phyloP scores from a whole-genome alignment of 495 filamentous ascomycete species.

The Pyronema omphalodes region DNA sequence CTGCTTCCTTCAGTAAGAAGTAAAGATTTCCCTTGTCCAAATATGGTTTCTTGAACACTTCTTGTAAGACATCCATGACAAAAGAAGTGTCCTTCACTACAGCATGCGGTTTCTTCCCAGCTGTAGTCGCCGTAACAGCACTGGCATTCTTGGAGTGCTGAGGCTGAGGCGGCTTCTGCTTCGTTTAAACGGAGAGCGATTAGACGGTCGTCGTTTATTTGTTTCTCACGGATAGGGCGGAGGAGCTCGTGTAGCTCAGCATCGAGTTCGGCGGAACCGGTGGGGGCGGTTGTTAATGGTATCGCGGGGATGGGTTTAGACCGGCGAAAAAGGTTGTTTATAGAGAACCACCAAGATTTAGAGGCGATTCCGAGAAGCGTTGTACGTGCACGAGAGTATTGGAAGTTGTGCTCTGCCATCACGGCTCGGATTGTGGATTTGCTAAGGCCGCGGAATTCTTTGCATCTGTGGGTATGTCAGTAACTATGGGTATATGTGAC shows the following conservation, averaged over 20 bases:
- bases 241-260: constrained; percentile 52
- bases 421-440: constrained; percentile 71
- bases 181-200: constrained; percentile 60
- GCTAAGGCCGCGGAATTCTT: constrained; percentile 70
- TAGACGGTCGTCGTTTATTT: constrained; percentile 40
- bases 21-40: constrained; percentile 76
- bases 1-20: constrained; percentile 32
- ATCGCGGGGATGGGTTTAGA: constrained; percentile 41
- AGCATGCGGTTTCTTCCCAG: constrained; percentile 69
- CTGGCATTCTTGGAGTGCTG: constrained; percentile 60
- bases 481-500: neutral
- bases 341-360: constrained; percentile 70
- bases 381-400: constrained; percentile 58
- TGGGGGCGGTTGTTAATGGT: constrained; percentile 45
- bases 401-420: constrained; percentile 77
- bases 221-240: constrained; percentile 34
- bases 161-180: constrained; percentile 46
- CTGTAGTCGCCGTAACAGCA: constrained; percentile 67
- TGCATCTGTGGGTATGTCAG: constrained; percentile 28
- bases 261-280: constrained; percentile 63
- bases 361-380: constrained; percentile 55
- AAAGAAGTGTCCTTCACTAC: constrained; percentile 57
- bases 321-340: constrained; percentile 54
- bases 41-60: constrained; percentile 65
- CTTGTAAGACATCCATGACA: constrained; percentile 71